Percentiles rank a stretch among this genome's conserved stretches.
Conservation (phyloP, 169 alveolate genomes). For the Plasmodium billcollinsi region DNA sequence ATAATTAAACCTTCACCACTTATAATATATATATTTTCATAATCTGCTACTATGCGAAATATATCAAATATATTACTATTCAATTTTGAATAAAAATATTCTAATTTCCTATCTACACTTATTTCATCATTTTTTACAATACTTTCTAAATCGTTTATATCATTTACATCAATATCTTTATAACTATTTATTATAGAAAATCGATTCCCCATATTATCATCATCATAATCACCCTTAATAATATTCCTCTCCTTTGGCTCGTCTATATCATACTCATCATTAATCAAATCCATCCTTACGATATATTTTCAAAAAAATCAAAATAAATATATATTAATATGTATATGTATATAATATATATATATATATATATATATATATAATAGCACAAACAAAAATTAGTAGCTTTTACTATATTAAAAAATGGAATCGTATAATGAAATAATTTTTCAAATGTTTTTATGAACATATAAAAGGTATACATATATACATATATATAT, state of each 20-base stretch:
- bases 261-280: constrained; percentile 29
- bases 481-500: no score
- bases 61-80: constrained; percentile 59
- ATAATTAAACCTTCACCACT: constrained; percentile 69
- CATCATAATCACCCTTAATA: constrained; percentile 20
- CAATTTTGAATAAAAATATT: constrained; percentile 56
- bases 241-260: constrained; percentile 29
- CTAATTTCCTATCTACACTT: constrained; percentile 63
- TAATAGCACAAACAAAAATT: no score
- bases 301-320: no score
- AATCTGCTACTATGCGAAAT: constrained; percentile 71
- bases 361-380: no score
- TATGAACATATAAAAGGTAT: no score
- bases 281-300: constrained; percentile 31
- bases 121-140: constrained; percentile 36
- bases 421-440: no score
- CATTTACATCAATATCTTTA: constrained; percentile 19
- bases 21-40: constrained; percentile 57
- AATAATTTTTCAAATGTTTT: no score
- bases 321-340: no score
- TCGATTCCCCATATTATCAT: constrained; percentile 27
- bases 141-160: constrained; percentile 38
- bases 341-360: no score
- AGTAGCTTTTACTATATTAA: no score
- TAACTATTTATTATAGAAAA: constrained; percentile 7